Percentiles rank a stretch among this genome's conserved stretches.
These are phyloP conservation scores for Cylindrotheca fusiformis DNA, from an alignment of 108 stramenopile genomes.

Conservation along the genomic window DNA sequence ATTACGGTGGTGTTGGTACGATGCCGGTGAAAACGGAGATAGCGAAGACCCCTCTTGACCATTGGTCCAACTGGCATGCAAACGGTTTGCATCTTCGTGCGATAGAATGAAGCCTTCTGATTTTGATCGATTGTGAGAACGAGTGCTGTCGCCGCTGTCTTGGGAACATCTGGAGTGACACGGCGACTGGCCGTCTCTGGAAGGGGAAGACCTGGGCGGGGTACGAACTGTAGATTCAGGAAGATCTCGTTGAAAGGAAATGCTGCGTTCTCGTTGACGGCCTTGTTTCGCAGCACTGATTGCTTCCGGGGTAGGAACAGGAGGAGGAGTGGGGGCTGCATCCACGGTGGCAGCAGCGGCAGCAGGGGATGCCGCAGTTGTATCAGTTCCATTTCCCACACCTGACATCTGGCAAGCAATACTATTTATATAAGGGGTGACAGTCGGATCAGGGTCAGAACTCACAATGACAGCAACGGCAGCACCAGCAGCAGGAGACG, in stretches of 20 bases:
- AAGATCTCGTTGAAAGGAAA: not conserved
- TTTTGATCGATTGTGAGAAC: not conserved
- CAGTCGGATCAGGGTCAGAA: not conserved
- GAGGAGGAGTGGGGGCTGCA: not conserved
- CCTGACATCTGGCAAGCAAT: not conserved
- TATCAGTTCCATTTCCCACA: not conserved
- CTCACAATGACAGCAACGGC: not conserved
- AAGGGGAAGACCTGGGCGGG: too few relatives aligned
- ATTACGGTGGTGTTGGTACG: not conserved
- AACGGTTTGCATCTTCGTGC: slow-evolving; percentile 4
- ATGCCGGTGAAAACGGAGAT: not conserved
- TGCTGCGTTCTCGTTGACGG: not conserved
- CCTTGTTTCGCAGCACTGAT: not conserved
- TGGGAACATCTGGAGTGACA: too few relatives aligned
- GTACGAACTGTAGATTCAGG: too few relatives aligned
- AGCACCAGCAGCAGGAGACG: too few relatives aligned
- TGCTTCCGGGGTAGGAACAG: not conserved
- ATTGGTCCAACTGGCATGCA: slow-evolving; percentile 21
- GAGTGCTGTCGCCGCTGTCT: not conserved
- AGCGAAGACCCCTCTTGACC: not conserved
- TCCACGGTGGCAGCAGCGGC: not conserved
- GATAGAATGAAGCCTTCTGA: slow-evolving; percentile 1
- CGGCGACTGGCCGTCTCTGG: too few relatives aligned
- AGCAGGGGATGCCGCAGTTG: not conserved
- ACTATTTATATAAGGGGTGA: not conserved